Conservation (phyloP, 805 yeast species). For the Hemisphaericaspora nanyangensis region DNA sequence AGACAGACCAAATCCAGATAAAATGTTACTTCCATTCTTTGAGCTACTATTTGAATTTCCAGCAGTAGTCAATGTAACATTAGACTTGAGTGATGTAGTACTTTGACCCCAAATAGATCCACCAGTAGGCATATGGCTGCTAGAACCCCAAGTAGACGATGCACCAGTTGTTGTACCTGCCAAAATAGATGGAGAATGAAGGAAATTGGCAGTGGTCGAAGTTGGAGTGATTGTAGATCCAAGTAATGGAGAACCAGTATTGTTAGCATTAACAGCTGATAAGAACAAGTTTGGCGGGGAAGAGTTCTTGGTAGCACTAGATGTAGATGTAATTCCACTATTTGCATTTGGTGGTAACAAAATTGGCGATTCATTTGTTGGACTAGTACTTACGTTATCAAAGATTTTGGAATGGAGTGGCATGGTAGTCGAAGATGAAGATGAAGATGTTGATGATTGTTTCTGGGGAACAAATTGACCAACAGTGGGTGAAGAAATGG, state of each 20-base stretch:
- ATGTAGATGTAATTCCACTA: not conserved
- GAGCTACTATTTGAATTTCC: slow-evolving; percentile 3
- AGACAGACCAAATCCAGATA: slow-evolving; percentile 2
- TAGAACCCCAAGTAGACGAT: slow-evolving; percentile 11
- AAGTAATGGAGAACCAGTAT: not conserved
- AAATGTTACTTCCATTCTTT: not conserved
- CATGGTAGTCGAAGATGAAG: slow-evolving; percentile 6
- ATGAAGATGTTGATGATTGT: slow-evolving; percentile 8
- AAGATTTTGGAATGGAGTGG: slow-evolving; percentile 12
- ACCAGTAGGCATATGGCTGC: slow-evolving; percentile 1
- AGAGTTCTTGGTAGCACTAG: slow-evolving; percentile 13
- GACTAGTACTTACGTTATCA: slow-evolving; percentile 11
- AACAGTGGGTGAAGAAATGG: slow-evolving; percentile 13
- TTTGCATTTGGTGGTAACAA: slow-evolving; percentile 16
- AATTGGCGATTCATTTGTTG: slow-evolving; percentile 15
- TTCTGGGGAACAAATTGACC: slow-evolving; percentile 1
- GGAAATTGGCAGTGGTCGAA: slow-evolving; percentile 11
- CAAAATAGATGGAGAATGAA: slow-evolving; percentile 17
- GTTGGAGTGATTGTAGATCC: slow-evolving; percentile 4
- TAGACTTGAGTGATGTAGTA: slow-evolving; percentile 1
- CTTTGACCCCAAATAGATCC: slow-evolving; percentile 6
- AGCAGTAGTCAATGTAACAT: slow-evolving; percentile 3
- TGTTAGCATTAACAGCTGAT: not conserved
- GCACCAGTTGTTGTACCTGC: slow-evolving; percentile 6
- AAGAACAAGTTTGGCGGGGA: slow-evolving; percentile 24